Conservation (phyloP, 2,329 filamentous ascomycete species). For the Paracoccidioides lutzii region DNA sequence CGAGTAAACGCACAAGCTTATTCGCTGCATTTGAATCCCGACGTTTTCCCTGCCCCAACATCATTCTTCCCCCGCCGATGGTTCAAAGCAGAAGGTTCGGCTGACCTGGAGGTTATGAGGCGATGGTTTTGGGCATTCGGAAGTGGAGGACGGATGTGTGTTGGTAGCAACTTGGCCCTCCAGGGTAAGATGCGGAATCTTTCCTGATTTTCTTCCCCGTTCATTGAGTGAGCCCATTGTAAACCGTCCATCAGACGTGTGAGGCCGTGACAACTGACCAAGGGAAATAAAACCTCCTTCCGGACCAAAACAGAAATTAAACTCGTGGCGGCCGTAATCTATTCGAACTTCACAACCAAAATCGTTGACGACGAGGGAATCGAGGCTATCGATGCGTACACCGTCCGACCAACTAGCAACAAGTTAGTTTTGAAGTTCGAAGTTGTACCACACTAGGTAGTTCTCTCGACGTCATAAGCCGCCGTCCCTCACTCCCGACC, state of each 20-base stretch:
- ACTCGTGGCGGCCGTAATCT: constrained; percentile 55
- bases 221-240: not conserved
- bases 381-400: constrained; percentile 54
- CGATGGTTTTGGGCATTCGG: constrained; percentile 42
- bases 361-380: constrained; percentile 52
- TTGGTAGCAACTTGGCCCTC: constrained; percentile 36
- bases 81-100: constrained; percentile 29
- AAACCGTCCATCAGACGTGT: not conserved
- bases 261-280: not conserved
- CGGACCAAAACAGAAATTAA: constrained; percentile 51
- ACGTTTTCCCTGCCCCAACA: constrained; percentile 37
- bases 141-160: constrained; percentile 38
- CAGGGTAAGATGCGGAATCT: constrained; percentile 24
- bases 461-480: not conserved
- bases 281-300: not conserved
- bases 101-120: constrained; percentile 31
- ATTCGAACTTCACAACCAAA: constrained; percentile 50
- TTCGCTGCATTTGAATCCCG: constrained; percentile 39
- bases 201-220: not conserved
- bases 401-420: constrained; percentile 45
- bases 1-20: constrained; percentile 38
- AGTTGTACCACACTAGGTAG: constrained; percentile 8
- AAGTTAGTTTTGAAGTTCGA: constrained; percentile 47
- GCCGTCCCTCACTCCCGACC: not conserved
- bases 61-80: constrained; percentile 37